A percentile compares a stretch with the other conserved stretches of the same genome.
phyloP scores from a whole-genome alignment of 331 rosid genomes.

The Dryas integrifolia region DNA sequence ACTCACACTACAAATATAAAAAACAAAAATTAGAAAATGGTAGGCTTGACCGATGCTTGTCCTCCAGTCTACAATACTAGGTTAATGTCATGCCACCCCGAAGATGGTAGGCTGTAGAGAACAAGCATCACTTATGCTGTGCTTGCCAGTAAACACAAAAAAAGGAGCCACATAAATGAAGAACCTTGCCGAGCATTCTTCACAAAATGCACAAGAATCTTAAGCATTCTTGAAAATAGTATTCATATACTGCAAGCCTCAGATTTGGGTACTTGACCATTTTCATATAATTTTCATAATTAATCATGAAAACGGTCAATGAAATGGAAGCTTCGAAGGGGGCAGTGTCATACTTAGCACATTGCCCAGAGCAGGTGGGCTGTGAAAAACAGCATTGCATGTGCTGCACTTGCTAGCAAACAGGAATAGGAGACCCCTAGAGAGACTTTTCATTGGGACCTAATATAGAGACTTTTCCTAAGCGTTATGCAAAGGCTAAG shows the following conservation, averaged over 20 bases:
- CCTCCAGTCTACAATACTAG: too few species aligned
- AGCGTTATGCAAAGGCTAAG: background rate
- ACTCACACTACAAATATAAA: conserved; percentile 59
- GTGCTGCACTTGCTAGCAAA: background rate
- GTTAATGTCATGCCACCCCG: too few species aligned
- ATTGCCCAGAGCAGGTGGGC: background rate
- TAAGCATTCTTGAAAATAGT: too few species aligned
- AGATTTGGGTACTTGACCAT: background rate
- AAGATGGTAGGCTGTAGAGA: too few species aligned
- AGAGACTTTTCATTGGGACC: background rate
- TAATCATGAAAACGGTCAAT: background rate
- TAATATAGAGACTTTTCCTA: background rate
- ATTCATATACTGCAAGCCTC: background rate
- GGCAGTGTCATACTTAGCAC: background rate
- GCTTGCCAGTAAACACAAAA: too few species aligned
- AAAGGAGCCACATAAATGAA: too few species aligned
- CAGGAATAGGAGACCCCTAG: background rate
- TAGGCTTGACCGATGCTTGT: too few species aligned
- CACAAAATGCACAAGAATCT: too few species aligned
- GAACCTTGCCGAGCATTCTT: too few species aligned
- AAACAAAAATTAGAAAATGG: conserved; percentile 7
- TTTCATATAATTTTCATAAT: background rate
- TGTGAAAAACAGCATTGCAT: background rate
- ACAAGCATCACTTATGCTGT: too few species aligned
- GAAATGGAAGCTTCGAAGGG: background rate